Evolutionary conservation across 2,329 filamentous ascomycete genomes (phyloP).

Genomic region (Fusarium nodosum): DNA sequence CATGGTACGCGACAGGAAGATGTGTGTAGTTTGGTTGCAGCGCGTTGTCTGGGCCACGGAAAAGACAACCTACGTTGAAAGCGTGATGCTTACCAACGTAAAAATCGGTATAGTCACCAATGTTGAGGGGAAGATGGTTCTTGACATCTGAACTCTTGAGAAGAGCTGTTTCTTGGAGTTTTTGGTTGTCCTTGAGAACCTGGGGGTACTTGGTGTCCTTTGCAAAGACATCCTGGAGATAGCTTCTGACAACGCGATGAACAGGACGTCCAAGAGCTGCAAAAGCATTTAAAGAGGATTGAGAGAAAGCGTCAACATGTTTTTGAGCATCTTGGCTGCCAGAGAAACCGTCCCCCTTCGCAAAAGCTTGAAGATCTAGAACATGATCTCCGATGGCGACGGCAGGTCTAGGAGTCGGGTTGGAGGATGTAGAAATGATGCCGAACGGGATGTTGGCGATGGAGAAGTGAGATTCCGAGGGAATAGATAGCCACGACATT

Average conservation of each 20-base stretch:
- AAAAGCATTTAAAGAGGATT: slow-evolving; percentile 52
- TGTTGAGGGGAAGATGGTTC: slow-evolving; percentile 79
- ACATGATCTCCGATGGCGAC: slow-evolving; percentile 80
- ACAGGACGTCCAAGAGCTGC: slow-evolving; percentile 73
- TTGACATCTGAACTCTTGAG: slow-evolving; percentile 62
- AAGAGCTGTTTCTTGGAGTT: slow-evolving; percentile 50
- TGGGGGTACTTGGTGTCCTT: slow-evolving; percentile 63
- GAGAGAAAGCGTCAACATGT: slow-evolving; percentile 47
- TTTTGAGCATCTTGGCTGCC: slow-evolving; percentile 46
- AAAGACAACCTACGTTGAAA: slow-evolving; percentile 76
- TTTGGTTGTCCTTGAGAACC: slow-evolving; percentile 55
- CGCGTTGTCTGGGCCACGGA: slow-evolving; percentile 79
- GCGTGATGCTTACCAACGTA: slow-evolving; percentile 86
- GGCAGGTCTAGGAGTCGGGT: slow-evolving; percentile 71
- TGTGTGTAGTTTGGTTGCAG: slow-evolving; percentile 86
- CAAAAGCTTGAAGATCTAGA: slow-evolving; percentile 76
- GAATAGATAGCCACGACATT: slow-evolving; percentile 53
- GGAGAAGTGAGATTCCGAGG: slow-evolving; percentile 57
- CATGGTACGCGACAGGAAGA: slow-evolving; percentile 85
- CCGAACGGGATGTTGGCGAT: slow-evolving; percentile 87
- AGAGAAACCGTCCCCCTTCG: slow-evolving; percentile 59
- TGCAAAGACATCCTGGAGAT: slow-evolving; percentile 73
- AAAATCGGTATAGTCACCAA: slow-evolving; percentile 89
- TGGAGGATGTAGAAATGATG: slow-evolving; percentile 76
- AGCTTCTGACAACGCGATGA: slow-evolving; percentile 76